phyloP scores from a whole-genome alignment of 768 basidiomycete species.

The Nevesoporus exiguus region DNA sequence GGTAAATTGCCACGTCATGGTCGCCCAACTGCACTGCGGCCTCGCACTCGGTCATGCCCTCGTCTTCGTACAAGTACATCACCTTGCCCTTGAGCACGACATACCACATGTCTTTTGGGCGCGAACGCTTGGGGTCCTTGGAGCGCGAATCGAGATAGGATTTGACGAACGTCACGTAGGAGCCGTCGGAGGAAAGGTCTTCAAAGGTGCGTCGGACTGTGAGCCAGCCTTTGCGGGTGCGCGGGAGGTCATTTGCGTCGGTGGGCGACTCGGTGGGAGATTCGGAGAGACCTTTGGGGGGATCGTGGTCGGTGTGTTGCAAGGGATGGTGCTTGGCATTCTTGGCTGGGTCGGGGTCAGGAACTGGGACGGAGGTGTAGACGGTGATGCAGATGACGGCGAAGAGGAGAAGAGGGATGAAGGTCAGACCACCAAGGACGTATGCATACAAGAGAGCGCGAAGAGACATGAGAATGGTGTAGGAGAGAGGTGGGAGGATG shows the following conservation, averaged over 20 bases:
- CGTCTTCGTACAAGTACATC: constrained; percentile 91
- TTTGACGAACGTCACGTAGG: constrained; percentile 76
- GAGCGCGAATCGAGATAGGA: constrained; percentile 80
- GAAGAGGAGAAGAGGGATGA: constrained; percentile 74
- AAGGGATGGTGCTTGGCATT: constrained; percentile 28
- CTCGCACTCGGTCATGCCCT: constrained; percentile 84
- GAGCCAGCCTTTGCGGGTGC: constrained; percentile 76
- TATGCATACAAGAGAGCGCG: constrained; percentile 79
- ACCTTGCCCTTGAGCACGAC: constrained; percentile 89
- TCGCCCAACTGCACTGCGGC: constrained; percentile 84
- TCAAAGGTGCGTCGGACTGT: constrained; percentile 79
- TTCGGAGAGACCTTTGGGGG: constrained; percentile 28
- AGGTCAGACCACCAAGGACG: constrained; percentile 85
- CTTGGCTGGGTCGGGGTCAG: constrained; percentile 53
- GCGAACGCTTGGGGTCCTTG: constrained; percentile 76
- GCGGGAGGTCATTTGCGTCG: constrained; percentile 55
- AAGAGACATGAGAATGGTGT: constrained; percentile 57
- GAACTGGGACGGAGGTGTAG: constrained; percentile 86
- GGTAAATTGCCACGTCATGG: constrained; percentile 73
- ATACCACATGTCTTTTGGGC: constrained; percentile 92
- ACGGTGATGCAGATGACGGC: constrained; percentile 56
- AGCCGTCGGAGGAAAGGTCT: constrained; percentile 55
- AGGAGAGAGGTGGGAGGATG: no score
- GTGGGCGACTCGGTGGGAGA: constrained; percentile 14
- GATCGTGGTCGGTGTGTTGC: constrained; percentile 22